Conservation (phyloP, 2,329 filamentous ascomycete genomes). For the Penicillium sp. region DNA sequence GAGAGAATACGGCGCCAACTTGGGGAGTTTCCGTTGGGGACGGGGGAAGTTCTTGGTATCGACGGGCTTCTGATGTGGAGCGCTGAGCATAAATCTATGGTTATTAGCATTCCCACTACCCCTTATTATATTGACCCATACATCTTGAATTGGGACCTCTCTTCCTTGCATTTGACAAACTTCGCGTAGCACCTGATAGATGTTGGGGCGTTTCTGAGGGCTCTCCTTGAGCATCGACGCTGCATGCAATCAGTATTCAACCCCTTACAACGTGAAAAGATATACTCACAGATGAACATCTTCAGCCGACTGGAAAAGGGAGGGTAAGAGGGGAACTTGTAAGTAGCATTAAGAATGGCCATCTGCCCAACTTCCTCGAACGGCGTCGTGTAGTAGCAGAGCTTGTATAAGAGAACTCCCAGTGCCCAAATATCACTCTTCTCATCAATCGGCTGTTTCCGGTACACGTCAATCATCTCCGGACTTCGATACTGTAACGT, state of each 20-base stretch:
- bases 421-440: conserved; percentile 99
- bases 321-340: conserved; percentile 87
- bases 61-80: conserved; percentile 67
- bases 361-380: conserved; percentile 98
- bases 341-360: conserved; percentile 94
- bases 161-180: conserved; percentile 87
- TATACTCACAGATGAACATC: conserved; percentile 76
- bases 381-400: conserved; percentile 98
- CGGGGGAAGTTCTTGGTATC: conserved; percentile 64
- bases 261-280: conserved; percentile 2
- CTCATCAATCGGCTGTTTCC: conserved; percentile 95
- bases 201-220: conserved; percentile 80
- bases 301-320: conserved; percentile 89
- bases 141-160: conserved; percentile 86
- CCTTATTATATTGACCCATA: conserved; percentile 50
- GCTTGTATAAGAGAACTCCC: conserved; percentile 92
- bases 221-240: conserved; percentile 90
- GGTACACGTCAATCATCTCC: conserved; percentile 98
- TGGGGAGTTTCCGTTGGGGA: conserved; percentile 62
- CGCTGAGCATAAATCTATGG: conserved; percentile 71
- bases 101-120: conserved; percentile 10
- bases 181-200: conserved; percentile 90
- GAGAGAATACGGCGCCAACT: conserved; percentile 81
- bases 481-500: conserved; percentile 97
- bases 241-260: conserved; percentile 20